These are phyloP conservation scores for Phanerochaete carnosa DNA, from an alignment of 768 basidiomycete species.

Conservation along the genomic window DNA sequence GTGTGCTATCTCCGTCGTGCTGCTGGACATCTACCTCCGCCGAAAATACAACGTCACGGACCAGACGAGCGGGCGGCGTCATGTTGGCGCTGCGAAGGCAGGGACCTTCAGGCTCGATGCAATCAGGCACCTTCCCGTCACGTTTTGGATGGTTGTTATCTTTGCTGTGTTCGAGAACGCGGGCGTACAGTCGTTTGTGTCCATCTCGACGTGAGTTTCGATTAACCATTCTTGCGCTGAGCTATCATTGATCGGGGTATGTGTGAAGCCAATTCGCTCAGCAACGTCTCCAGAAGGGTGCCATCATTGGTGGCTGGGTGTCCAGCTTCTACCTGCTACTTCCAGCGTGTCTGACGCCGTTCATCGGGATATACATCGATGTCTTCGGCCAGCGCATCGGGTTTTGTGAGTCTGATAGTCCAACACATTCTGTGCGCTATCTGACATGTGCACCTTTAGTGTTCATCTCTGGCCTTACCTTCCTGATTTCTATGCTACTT, in stretches of 20 bases:
- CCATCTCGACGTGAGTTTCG: slow-evolving; percentile 37
- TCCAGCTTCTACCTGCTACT: slow-evolving; percentile 41
- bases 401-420: slow-evolving; percentile 29
- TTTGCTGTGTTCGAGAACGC: slow-evolving; percentile 41
- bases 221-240: not conserved
- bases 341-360: slow-evolving; percentile 37
- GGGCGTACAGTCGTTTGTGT: slow-evolving; percentile 41
- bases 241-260: not conserved
- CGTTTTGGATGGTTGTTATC: slow-evolving; percentile 40
- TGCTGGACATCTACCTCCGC: slow-evolving; percentile 36
- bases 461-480: slow-evolving; percentile 36
- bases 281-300: slow-evolving; percentile 39
- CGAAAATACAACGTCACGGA: slow-evolving; percentile 33
- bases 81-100: slow-evolving; percentile 21
- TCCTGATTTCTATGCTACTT: slow-evolving; percentile 39
- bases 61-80: slow-evolving; percentile 30
- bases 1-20: slow-evolving; percentile 33
- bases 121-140: slow-evolving; percentile 31
- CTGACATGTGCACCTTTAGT: slow-evolving; percentile 21
- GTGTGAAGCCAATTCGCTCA: slow-evolving; percentile 36
- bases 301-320: slow-evolving; percentile 43
- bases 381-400: slow-evolving; percentile 35
- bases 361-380: slow-evolving; percentile 40
- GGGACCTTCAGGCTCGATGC: slow-evolving; percentile 31
- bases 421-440: not conserved